A percentile compares a stretch with the other conserved stretches of the same genome.
Conservation (phyloP, 2,329 filamentous ascomycete species). For the Monilinia fructicola region DNA sequence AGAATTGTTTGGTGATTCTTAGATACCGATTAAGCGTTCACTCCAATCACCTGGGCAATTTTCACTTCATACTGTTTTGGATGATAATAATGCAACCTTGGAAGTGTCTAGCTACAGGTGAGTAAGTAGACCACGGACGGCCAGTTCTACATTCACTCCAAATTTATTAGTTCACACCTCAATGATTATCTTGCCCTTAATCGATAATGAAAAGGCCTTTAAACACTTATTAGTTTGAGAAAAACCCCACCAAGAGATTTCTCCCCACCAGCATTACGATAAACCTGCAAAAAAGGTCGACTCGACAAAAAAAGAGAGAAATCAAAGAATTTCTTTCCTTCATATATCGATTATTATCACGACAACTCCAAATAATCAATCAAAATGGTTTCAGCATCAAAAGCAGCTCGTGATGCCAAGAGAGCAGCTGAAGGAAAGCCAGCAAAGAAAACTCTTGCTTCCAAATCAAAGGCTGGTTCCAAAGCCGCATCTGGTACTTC, state of each 20-base stretch:
- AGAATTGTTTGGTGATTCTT: no score
- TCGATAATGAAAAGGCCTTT: constrained; percentile 15
- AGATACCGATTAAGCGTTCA: no score
- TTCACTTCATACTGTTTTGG: no score
- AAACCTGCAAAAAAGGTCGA: constrained; percentile 23
- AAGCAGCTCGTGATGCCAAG: constrained; percentile 71
- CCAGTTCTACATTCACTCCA: background rate
- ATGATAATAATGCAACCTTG: no score
- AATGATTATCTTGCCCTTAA: background rate
- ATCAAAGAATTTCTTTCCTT: constrained; percentile 11
- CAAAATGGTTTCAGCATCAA: constrained; percentile 67
- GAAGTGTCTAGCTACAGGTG: no score
- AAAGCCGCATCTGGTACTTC: constrained; percentile 63
- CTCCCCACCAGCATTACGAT: constrained; percentile 22
- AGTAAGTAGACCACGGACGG: no score
- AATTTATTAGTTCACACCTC: background rate
- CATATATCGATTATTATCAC: constrained; percentile 19
- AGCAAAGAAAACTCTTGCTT: constrained; percentile 74
- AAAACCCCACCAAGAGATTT: constrained; percentile 24
- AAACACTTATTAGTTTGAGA: constrained; percentile 37
- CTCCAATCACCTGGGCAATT: no score
- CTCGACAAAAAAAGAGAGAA: constrained; percentile 16
- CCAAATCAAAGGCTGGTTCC: constrained; percentile 64
- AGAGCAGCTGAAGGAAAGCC: constrained; percentile 71
- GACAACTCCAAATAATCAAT: constrained; percentile 26